Evolutionary conservation across 2,329 filamentous ascomycete genomes (phyloP).

Genomic region (Alternaria infectoria): DNA sequence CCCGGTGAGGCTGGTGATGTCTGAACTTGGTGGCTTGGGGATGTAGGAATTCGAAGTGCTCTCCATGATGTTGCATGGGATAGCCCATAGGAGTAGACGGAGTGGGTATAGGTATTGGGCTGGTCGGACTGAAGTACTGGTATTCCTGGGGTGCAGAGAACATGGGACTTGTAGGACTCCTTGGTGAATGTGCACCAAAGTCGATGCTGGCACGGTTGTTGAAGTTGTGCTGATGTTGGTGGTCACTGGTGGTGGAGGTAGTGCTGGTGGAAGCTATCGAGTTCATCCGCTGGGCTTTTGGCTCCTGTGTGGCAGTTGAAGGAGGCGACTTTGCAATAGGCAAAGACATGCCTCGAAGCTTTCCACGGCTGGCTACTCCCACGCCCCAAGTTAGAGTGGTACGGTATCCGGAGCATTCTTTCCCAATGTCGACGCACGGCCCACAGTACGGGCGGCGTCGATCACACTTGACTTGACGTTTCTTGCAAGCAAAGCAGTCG

Average conservation of each 20-base stretch:
- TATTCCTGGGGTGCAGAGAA: constrained; percentile 47
- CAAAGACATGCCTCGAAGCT: constrained; percentile 86
- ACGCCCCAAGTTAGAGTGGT: constrained; percentile 97
- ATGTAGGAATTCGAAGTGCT: constrained; percentile 48
- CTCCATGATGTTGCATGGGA: constrained; percentile 47
- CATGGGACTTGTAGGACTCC: constrained; percentile 45
- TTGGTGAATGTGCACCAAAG: constrained; percentile 42
- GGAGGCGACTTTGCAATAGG: constrained; percentile 60
- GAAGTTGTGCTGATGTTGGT: constrained; percentile 35
- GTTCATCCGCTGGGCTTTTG: constrained; percentile 34
- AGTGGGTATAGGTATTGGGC: constrained; percentile 50
- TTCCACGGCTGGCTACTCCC: constrained; percentile 92
- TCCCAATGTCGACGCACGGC: constrained; percentile 88
- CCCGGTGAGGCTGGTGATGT: constrained; percentile 46
- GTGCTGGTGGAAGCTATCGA: constrained; percentile 29
- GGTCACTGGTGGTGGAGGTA: constrained; percentile 24
- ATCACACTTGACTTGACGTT: constrained; percentile 85
- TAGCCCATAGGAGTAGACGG: constrained; percentile 46
- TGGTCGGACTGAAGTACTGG: constrained; percentile 45
- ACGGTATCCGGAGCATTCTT: constrained; percentile 95
- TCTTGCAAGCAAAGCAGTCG: constrained; percentile 93
- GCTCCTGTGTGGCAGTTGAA: constrained; percentile 33
- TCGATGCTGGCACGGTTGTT: constrained; percentile 42
- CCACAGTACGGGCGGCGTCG: constrained; percentile 92
- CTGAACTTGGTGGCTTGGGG: constrained; percentile 46